Conservation (phyloP, 2,329 filamentous ascomycete species). For the Dactylella cylindrospora region DNA sequence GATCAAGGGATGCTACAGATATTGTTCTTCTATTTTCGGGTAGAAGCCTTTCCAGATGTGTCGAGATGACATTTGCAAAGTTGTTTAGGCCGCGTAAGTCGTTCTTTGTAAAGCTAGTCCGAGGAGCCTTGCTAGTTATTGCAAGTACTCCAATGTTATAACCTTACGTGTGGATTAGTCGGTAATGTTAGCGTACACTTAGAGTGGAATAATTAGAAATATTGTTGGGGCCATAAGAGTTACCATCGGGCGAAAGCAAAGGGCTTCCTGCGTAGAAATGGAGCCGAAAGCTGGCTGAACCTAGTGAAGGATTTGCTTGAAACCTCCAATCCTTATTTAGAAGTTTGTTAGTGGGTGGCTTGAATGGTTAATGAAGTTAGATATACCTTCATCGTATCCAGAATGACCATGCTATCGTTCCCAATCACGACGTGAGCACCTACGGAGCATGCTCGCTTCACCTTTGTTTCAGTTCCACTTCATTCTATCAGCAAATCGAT, state of each 20-base stretch:
- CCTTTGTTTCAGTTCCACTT: slow-evolving; percentile 42
- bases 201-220: background rate
- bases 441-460: slow-evolving; percentile 50
- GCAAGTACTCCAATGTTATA: slow-evolving; percentile 38
- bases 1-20: background rate
- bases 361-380: background rate
- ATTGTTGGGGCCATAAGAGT: slow-evolving; percentile 47
- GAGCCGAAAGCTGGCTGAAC: slow-evolving; percentile 47
- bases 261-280: slow-evolving; percentile 52
- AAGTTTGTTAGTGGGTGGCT: background rate
- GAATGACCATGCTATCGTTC: slow-evolving; percentile 50
- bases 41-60: slow-evolving; percentile 31
- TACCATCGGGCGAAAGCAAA: slow-evolving; percentile 49
- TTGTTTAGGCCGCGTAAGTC: slow-evolving; percentile 37
- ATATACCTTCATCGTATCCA: slow-evolving; percentile 51
- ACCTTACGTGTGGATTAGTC: slow-evolving; percentile 4
- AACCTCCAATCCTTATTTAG: slow-evolving; percentile 52
- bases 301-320: slow-evolving; percentile 50
- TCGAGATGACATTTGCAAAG: slow-evolving; percentile 38
- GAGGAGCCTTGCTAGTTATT: slow-evolving; percentile 7
- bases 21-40: slow-evolving; percentile 14
- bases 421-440: slow-evolving; percentile 52
- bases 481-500: background rate
- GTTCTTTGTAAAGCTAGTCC: slow-evolving; percentile 22
- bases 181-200: background rate